Percentiles rank a stretch among this genome's conserved stretches.
phyloP scores from a whole-genome alignment of 129 eudicot genomes.

The Ambrosia trifida region DNA sequence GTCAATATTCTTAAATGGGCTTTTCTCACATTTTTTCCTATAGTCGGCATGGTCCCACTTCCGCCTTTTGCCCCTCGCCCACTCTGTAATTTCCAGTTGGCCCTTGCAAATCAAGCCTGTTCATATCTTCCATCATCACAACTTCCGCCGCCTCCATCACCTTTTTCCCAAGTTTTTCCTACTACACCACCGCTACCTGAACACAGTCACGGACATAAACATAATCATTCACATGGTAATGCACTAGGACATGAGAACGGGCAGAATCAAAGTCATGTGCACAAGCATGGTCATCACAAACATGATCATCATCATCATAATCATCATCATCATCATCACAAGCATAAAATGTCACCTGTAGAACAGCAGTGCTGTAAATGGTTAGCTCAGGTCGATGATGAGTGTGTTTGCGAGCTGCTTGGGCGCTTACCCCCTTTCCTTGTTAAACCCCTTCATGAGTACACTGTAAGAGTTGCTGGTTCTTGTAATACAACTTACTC shows the following conservation, averaged over 20 bases:
- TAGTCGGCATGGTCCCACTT: conserved; percentile 34
- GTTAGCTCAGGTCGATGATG: conserved; percentile 58
- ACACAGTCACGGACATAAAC: conserved; percentile 33
- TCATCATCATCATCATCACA: conserved; percentile 23
- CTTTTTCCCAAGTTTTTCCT: conserved; percentile 23
- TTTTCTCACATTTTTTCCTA: conserved; percentile 35
- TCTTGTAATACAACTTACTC: conserved; percentile 52
- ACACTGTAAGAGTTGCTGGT: conserved; percentile 48
- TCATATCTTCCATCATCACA: conserved; percentile 43
- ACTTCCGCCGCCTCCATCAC: conserved; percentile 43
- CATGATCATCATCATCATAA: conserved; percentile 10
- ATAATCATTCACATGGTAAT: conserved; percentile 13
- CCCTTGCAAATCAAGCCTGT: conserved; percentile 78
- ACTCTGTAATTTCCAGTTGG: conserved; percentile 66
- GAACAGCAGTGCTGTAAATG: conserved; percentile 79
- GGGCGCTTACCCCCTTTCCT: conserved; percentile 68
- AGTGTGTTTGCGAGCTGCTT: conserved; percentile 79
- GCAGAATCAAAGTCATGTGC: conserved; percentile 8
- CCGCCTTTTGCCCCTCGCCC: conserved; percentile 54
- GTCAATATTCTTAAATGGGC: conserved; percentile 34
- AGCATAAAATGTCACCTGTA: conserved; percentile 38
- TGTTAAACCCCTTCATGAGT: conserved; percentile 66
- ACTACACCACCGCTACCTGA: conserved; percentile 44
- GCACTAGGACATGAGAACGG: neutral
- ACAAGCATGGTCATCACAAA: conserved; percentile 2